Evolutionary conservation across 345 rosid species (phyloP), one percentile per base, ranked within the genome.

Genomic region (Stellera chamaejasme): DNA sequence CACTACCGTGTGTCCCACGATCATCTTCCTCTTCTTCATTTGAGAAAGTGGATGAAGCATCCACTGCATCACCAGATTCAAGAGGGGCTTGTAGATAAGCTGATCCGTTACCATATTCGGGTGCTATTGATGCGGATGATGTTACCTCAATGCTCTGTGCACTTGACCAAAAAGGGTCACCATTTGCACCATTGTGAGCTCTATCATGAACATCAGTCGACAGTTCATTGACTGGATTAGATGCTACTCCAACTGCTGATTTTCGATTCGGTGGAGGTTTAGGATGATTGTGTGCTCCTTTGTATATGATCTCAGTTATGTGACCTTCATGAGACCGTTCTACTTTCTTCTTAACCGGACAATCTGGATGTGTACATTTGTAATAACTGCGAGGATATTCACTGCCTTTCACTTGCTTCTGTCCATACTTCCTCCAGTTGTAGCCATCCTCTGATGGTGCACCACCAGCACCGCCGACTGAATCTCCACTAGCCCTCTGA

Each of bases 341-440:
- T 45, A 93, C 97, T 56, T 93, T 93, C 81, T 93, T 93, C 88
- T 84, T 93, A 26, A 89, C 96, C 23, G 59, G 87, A 68, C 99
- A 89, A 62, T 77, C 84, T 6, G 83, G 78, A 73, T 84, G 80
- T 6, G 99, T 89, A 71, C 99, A 93, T 64, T 89, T 93, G 85
- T 89, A 93, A 72, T 93, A 93, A 75, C 99, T 93, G 49, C 99
- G 77, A 0, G 97, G 99, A 69, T 86, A 89, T 67, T 89, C 97
- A 14, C 99, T 87, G 41, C 99, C 99, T 69, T 89, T 93, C 0
- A 93, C 97, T 61, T 87, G 81, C 73, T 93, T 93, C 62, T 93
- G 99, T 43, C 99, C 99, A 26, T 93, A 93, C 66, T 93, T 93
- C 72, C 96, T 78, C 96, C 96, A 92, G 66, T 92, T 92, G 58